Conservation (phyloP, 768 basidiomycete genomes). For the Coprinellus micaceus region DNA sequence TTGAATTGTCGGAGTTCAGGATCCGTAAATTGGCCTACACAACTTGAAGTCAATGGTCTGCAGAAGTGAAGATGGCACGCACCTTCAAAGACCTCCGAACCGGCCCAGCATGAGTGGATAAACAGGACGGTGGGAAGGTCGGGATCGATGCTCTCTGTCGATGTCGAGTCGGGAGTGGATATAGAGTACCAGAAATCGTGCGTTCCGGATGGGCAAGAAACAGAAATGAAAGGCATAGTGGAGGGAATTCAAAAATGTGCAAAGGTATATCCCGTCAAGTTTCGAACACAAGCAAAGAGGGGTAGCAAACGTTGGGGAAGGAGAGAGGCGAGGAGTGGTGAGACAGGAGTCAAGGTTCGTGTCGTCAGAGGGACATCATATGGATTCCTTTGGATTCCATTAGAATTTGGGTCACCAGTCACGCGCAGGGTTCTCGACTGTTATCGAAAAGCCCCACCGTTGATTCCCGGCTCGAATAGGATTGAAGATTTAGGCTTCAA, state of each 20-base stretch:
- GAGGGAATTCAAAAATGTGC: neutral
- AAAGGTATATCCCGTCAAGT: no score
- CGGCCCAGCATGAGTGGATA: slow-evolving; percentile 33
- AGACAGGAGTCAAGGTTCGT: no score
- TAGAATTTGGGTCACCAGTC: no score
- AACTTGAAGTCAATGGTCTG: neutral
- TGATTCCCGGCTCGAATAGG: no score
- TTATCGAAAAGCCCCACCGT: no score
- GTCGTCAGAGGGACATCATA: no score
- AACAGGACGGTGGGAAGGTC: slow-evolving; percentile 36
- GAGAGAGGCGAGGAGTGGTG: no score
- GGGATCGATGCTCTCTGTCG: slow-evolving; percentile 27
- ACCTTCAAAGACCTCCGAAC: slow-evolving; percentile 34
- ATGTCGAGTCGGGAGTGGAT: slow-evolving; percentile 30
- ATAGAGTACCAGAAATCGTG: slow-evolving; percentile 33
- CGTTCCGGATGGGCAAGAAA: slow-evolving; percentile 26
- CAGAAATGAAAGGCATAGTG: slow-evolving; percentile 29
- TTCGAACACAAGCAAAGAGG: no score
- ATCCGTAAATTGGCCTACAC: slow-evolving; percentile 34
- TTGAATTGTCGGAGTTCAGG: slow-evolving; percentile 34
- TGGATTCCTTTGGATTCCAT: no score
- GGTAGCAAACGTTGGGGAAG: no score
- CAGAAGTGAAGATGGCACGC: slow-evolving; percentile 8
- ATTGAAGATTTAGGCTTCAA: no score
- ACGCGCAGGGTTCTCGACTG: no score